These are phyloP conservation scores for Escallonia herrerae DNA, from an alignment of 129 eudicot species.

Conservation along the genomic window DNA sequence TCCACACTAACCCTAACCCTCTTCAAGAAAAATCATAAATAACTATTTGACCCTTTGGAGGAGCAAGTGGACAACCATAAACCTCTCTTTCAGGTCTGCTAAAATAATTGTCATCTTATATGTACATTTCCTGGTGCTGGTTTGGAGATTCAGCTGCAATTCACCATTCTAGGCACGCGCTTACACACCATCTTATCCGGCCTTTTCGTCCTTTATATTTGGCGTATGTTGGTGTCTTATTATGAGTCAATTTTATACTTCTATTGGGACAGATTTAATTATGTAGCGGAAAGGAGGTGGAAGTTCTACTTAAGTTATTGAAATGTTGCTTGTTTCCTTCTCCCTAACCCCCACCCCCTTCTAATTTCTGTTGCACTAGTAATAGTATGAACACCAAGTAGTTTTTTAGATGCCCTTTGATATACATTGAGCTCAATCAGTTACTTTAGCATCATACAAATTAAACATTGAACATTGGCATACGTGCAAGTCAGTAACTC, in stretches of 20 bases:
- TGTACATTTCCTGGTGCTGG: background rate
- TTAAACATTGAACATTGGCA: no score
- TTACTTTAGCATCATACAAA: no score
- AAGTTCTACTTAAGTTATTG: background rate
- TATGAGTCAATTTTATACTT: background rate
- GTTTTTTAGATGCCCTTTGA: no score
- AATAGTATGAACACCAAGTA: no score
- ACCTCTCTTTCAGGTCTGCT: background rate
- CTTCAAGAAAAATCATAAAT: conserved; percentile 1
- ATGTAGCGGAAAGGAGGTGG: background rate
- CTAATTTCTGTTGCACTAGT: background rate
- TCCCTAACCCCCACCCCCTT: no score
- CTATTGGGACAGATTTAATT: background rate
- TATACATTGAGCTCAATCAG: no score
- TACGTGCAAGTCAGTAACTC: no score
- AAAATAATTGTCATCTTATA: background rate
- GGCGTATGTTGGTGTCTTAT: background rate
- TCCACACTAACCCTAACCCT: no score
- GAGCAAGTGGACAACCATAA: background rate
- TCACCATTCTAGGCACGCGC: background rate
- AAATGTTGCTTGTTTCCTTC: no score
- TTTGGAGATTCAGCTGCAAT: background rate
- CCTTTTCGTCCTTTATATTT: conserved; percentile 6
- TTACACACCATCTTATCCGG: background rate
- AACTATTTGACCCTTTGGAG: background rate